phyloP scores from a whole-genome alignment of 345 rosid genomes.

The Salix suchowensis region DNA sequence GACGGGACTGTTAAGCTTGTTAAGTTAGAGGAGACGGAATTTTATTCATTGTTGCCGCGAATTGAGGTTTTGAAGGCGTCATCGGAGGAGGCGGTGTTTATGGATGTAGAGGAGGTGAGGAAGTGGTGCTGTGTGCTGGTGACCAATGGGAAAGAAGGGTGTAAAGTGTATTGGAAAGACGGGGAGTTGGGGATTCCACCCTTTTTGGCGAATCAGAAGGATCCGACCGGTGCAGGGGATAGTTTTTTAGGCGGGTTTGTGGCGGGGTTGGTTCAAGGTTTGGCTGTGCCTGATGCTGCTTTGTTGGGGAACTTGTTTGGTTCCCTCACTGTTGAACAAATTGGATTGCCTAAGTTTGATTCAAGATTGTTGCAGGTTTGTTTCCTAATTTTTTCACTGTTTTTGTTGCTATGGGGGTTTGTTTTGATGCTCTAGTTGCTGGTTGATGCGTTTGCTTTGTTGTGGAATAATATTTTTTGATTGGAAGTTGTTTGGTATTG shows the following conservation, averaged over 20 bases:
- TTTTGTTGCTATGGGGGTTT: neutral
- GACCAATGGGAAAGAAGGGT: slow-evolving; percentile 82
- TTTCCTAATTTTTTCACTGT: neutral
- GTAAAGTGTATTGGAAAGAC: slow-evolving; percentile 53
- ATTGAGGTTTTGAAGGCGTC: slow-evolving; percentile 84
- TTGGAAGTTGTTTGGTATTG: neutral
- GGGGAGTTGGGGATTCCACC: slow-evolving; percentile 52
- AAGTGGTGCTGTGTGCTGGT: slow-evolving; percentile 78
- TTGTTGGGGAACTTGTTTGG: slow-evolving; percentile 88
- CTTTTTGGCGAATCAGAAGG: slow-evolving; percentile 64
- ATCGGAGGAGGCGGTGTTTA: slow-evolving; percentile 66
- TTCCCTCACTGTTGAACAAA: slow-evolving; percentile 79
- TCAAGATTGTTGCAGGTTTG: slow-evolving; percentile 62
- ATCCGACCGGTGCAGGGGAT: slow-evolving; percentile 98
- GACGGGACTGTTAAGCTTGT: slow-evolving; percentile 74
- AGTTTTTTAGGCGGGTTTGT: slow-evolving; percentile 83
- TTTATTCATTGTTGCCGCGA: slow-evolving; percentile 48
- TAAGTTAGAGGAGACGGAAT: slow-evolving; percentile 53
- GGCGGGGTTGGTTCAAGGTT: slow-evolving; percentile 68
- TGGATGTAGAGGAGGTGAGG: slow-evolving; percentile 81
- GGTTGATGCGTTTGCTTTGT: neutral
- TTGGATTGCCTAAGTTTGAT: slow-evolving; percentile 80
- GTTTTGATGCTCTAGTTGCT: neutral
- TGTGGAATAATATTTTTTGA: neutral
- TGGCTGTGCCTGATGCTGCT: slow-evolving; percentile 87